A percentile compares a stretch with the other conserved stretches of the same genome.
Evolutionary conservation across 2,329 filamentous ascomycete genomes (phyloP).

Genomic region (Shiraia sp.): DNA sequence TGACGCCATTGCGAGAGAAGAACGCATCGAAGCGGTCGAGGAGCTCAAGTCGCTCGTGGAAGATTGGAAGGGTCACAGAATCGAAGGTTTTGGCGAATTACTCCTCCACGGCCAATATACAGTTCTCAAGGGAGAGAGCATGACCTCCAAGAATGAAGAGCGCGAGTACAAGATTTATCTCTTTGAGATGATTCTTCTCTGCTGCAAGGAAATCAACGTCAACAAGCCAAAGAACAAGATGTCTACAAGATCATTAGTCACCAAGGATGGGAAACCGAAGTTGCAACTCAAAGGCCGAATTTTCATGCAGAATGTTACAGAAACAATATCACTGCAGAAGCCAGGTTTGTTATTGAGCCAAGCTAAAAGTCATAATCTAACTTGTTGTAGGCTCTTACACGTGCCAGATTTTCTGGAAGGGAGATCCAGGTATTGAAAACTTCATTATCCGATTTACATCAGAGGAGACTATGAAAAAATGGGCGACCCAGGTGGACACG

Average conservation of each 20-base stretch:
- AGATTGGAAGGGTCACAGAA: slow-evolving; percentile 93
- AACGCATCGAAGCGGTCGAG: slow-evolving; percentile 79
- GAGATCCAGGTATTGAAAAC: slow-evolving; percentile 91
- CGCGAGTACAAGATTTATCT: slow-evolving; percentile 99
- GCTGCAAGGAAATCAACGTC: slow-evolving; percentile 91
- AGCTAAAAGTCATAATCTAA: slow-evolving; percentile 3
- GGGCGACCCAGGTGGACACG: slow-evolving; percentile 76
- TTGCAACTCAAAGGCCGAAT: slow-evolving; percentile 95
- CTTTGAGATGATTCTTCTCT: slow-evolving; percentile 92
- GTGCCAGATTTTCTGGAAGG: slow-evolving; percentile 98
- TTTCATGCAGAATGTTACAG: slow-evolving; percentile 98
- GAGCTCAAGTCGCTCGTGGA: slow-evolving; percentile 84
- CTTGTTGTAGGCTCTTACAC: slow-evolving; percentile 75
- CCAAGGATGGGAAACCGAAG: slow-evolving; percentile 72
- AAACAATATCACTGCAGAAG: slow-evolving; percentile 84
- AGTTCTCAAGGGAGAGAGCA: slow-evolving; percentile 78
- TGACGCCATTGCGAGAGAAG: slow-evolving; percentile 84
- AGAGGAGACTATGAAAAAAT: slow-evolving; percentile 92
- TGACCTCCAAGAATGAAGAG: slow-evolving; percentile 79
- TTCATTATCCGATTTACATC: slow-evolving; percentile 93
- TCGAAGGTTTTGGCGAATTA: slow-evolving; percentile 88
- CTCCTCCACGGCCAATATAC: slow-evolving; percentile 88
- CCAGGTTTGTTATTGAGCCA: slow-evolving; percentile 65
- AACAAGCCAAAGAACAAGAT: slow-evolving; percentile 76
- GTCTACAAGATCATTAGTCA: slow-evolving; percentile 69